These are phyloP conservation scores for Petunia axillaris DNA, from an alignment of 257 asterid species.

Conservation along the genomic window DNA sequence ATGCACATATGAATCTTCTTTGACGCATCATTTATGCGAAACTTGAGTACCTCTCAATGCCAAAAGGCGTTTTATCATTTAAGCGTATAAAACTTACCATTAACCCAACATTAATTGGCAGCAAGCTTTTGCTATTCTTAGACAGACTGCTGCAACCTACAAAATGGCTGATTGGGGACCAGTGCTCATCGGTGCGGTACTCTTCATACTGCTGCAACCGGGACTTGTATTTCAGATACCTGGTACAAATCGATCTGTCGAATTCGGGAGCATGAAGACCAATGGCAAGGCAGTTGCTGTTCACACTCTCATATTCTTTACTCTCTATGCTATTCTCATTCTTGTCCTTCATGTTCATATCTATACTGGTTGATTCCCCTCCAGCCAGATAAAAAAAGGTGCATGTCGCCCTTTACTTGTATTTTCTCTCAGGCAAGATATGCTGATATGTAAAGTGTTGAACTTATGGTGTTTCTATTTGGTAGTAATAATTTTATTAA, in stretches of 20 bases:
- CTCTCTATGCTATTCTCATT: conserved; percentile 15
- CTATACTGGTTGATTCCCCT: conserved; percentile 57
- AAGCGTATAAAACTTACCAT: too few relatives aligned
- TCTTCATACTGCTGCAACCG: conserved; percentile 12
- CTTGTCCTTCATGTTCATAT: conserved; percentile 75
- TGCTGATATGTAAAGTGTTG: too few relatives aligned
- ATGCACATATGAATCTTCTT: too few relatives aligned
- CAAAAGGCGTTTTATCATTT: too few relatives aligned
- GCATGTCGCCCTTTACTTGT: neutral
- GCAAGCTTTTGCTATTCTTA: too few relatives aligned
- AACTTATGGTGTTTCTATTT: too few relatives aligned
- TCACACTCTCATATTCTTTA: conserved; percentile 7
- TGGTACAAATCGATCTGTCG: neutral
- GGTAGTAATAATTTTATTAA: too few relatives aligned
- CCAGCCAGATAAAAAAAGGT: neutral
- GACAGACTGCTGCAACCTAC: too few relatives aligned
- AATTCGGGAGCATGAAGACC: conserved; percentile 18
- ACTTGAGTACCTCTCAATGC: too few relatives aligned
- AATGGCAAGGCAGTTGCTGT: neutral
- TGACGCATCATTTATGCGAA: too few relatives aligned
- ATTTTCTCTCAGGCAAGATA: too few relatives aligned
- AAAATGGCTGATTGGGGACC: conserved; percentile 23
- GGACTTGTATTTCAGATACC: conserved; percentile 19
- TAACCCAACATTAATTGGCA: too few relatives aligned
- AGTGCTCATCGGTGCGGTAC: conserved; percentile 6